Conservation (phyloP, 306 rosid species). For the Cyclanthera cordifolia region DNA sequence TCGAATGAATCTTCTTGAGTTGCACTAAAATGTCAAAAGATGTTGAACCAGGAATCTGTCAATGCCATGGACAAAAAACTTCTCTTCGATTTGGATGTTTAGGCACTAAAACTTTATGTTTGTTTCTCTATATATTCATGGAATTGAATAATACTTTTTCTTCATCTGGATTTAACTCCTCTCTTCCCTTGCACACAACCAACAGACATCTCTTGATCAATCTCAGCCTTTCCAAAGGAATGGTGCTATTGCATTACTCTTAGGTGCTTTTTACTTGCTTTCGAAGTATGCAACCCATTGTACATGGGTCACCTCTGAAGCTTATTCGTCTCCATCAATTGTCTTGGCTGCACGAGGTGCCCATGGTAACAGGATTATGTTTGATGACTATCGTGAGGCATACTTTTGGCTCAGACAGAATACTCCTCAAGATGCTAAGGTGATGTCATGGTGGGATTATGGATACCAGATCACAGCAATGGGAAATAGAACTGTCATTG, state of each 20-base stretch:
- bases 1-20: background rate
- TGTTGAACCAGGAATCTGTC: background rate
- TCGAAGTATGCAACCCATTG: conserved; percentile 87
- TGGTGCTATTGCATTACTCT: conserved; percentile 67
- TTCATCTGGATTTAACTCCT: background rate
- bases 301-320: conserved; percentile 99
- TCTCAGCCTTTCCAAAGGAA: conserved; percentile 94
- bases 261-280: conserved; percentile 92
- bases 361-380: conserved; percentile 85
- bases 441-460: conserved; percentile 99
- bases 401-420: conserved; percentile 98
- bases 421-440: conserved; percentile 91
- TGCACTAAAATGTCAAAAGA: background rate
- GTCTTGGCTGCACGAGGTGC: conserved; percentile 99
- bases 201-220: conserved; percentile 74
- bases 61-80: background rate
- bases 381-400: conserved; percentile 98
- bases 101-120: background rate
- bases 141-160: background rate
- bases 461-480: conserved; percentile 97
- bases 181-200: background rate
- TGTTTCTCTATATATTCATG: background rate
- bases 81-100: background rate
- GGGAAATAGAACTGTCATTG: conserved; percentile 99
- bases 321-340: conserved; percentile 97